Evolutionary conservation across 441 rosid genomes (phyloP), one percentile per base, ranked within the genome.

Genomic region (Arabidopsis hybrid): DNA sequence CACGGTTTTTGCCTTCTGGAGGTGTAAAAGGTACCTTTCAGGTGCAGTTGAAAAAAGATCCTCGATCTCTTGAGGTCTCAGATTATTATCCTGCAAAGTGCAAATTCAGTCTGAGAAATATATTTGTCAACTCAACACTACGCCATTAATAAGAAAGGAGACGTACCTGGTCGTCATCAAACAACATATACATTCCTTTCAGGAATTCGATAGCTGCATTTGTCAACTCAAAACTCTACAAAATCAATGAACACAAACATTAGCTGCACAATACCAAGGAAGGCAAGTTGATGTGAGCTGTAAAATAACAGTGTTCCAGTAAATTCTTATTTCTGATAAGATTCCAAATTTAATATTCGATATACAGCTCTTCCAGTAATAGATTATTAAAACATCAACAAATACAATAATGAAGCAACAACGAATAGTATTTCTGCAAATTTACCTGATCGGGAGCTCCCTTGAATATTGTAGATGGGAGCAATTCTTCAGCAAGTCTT

Each of bases 41-140:
- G 96, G 97, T 21, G 99, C 99, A 65, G 99, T 92, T 55, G 99
- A 92, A 76, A 95, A 95, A 43, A 95, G 78, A 79, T 95, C 97
- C 58, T 91, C 96, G 35, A 92, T 82, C 82, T 95, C 99, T 36
- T 45, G 43, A 36, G 93, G 87, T 71, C 85, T 85, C 80, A 95
- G 82, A 75, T 87, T 87, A 78, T 91, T 90, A 80, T 91, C 97
- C 99, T 92, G 85, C 38, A 65, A 80, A 67, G 51, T 56, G 77
- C n/a, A 78, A 80, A 56, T 73, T 62, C 61, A 29, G 36, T 17
- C 34, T 62, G 42, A 71, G 62, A 65, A 57, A 70, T 31, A 55
- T 36, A 61, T 62, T 2, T 13, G 35, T 42, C 12, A 60, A 40
- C 65, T 60, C 47, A 53, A 31, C 59, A n/a, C 35, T 57, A 21